Percentiles rank a stretch among this genome's conserved stretches.
Conservation (phyloP, 1,284 basidiomycete genomes). For the Quambalaria eucalypti region DNA sequence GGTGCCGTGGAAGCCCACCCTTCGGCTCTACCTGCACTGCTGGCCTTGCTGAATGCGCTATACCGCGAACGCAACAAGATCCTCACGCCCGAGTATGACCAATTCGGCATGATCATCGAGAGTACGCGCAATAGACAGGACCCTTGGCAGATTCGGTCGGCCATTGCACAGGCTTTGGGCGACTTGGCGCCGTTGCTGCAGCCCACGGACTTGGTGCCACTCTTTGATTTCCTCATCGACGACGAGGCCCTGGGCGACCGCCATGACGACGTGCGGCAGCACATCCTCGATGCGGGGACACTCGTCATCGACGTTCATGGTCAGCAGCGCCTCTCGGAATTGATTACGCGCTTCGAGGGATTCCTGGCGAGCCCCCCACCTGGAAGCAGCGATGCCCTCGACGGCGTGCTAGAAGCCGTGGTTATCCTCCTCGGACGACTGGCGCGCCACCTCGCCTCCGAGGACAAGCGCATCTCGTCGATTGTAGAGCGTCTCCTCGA, state of each 20-base stretch:
- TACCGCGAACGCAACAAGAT: constrained; percentile 83
- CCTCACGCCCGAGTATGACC: constrained; percentile 54
- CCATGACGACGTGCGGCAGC: constrained; percentile 67
- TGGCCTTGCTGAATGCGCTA: constrained; percentile 57
- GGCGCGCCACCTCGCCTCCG: constrained; percentile 72
- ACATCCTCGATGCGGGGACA: constrained; percentile 77
- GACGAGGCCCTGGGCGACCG: constrained; percentile 83
- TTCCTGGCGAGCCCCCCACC: constrained; percentile 56
- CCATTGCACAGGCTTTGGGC: constrained; percentile 65
- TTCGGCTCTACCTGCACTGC: constrained; percentile 55
- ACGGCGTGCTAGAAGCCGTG: constrained; percentile 72
- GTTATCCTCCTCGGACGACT: constrained; percentile 90
- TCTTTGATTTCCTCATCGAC: constrained; percentile 79
- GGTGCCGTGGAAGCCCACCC: constrained; percentile 71
- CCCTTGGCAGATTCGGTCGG: constrained; percentile 77
- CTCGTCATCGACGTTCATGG: constrained; percentile 78
- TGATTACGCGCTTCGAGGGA: constrained; percentile 77
- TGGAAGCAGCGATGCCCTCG: constrained; percentile 19
- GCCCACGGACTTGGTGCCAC: constrained; percentile 60
- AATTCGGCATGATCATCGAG: constrained; percentile 77
- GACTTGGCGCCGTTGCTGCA: constrained; percentile 63
- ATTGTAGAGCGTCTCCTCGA: constrained; percentile 84
- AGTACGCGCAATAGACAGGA: constrained; percentile 82
- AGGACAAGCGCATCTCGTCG: constrained; percentile 42
- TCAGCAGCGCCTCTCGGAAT: constrained; percentile 59